Conservation (phyloP, 352 stramenopile genomes). For the Discostella stelligera region DNA sequence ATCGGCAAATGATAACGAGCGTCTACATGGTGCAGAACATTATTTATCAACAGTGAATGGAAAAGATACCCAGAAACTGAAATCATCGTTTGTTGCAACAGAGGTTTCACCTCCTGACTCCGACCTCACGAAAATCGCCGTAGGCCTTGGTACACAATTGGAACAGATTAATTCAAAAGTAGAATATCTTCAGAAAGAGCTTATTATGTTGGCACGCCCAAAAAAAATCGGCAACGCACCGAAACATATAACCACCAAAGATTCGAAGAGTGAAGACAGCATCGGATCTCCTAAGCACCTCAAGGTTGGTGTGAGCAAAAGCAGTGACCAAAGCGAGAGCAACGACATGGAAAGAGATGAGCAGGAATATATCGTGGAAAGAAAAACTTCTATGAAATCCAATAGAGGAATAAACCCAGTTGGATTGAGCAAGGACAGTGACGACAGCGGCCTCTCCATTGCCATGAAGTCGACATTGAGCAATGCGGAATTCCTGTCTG, state of each 20-base stretch:
- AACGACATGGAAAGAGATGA: neutral
- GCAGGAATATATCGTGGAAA: neutral
- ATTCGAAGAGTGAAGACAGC: neutral
- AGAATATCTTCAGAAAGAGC: neutral
- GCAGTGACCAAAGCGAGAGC: neutral
- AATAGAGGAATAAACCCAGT: neutral
- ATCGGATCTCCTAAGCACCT: neutral
- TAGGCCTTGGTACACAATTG: neutral
- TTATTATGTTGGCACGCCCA: neutral
- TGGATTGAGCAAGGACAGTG: slow-evolving; percentile 3
- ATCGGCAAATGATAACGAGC: no score
- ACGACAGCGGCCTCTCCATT: slow-evolving; percentile 2
- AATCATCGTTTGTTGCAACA: neutral
- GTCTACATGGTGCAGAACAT: no score
- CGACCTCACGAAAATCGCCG: neutral
- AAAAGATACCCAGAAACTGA: no score
- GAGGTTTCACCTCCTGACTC: neutral
- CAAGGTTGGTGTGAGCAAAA: neutral
- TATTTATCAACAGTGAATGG: no score
- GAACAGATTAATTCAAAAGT: slow-evolving; percentile 7
- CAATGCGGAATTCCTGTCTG: slow-evolving; percentile 27
- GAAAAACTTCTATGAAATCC: neutral
- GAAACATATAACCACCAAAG: neutral
- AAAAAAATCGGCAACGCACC: neutral
- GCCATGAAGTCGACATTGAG: slow-evolving; percentile 37